Percentiles rank a stretch among this genome's conserved stretches.
Evolutionary conservation across 129 eudicot genomes (phyloP).

Genomic region (Centaurea solstitialis): DNA sequence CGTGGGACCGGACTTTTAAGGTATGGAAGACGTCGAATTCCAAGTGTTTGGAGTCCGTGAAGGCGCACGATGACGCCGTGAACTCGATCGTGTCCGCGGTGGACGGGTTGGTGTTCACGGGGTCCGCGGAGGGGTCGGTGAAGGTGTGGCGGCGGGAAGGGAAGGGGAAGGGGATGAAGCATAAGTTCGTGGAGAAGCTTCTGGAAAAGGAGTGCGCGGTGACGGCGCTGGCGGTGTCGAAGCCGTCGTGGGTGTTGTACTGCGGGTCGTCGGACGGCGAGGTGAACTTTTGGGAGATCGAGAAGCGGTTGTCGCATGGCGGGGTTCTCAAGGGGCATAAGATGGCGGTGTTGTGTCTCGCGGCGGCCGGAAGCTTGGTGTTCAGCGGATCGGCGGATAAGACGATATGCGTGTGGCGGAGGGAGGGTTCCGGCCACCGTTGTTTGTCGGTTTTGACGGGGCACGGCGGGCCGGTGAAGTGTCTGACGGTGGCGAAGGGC

Average conservation of each 20-base stretch:
- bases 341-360: slow-evolving; percentile 53
- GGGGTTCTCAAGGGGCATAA: slow-evolving; percentile 51
- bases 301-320: slow-evolving; percentile 38
- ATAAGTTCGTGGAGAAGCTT: slow-evolving; percentile 33
- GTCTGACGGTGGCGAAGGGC: slow-evolving; percentile 45
- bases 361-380: slow-evolving; percentile 46
- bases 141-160: slow-evolving; percentile 61
- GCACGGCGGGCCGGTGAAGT: slow-evolving; percentile 56
- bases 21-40: slow-evolving; percentile 54
- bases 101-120: slow-evolving; percentile 47
- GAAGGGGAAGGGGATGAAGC: slow-evolving; percentile 41
- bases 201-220: slow-evolving; percentile 51
- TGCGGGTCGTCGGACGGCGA: slow-evolving; percentile 53
- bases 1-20: slow-evolving; percentile 61
- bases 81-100: slow-evolving; percentile 44
- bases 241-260: slow-evolving; percentile 29
- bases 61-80: slow-evolving; percentile 54
- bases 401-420: slow-evolving; percentile 57
- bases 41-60: slow-evolving; percentile 50
- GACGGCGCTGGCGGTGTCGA: slow-evolving; percentile 39
- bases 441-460: slow-evolving; percentile 48
- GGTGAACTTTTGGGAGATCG: slow-evolving; percentile 52
- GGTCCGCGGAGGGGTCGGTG: slow-evolving; percentile 65
- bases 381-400: slow-evolving; percentile 64
- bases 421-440: slow-evolving; percentile 34